Conservation (phyloP, 1,284 basidiomycete species). For the Ustilago loliicola region DNA sequence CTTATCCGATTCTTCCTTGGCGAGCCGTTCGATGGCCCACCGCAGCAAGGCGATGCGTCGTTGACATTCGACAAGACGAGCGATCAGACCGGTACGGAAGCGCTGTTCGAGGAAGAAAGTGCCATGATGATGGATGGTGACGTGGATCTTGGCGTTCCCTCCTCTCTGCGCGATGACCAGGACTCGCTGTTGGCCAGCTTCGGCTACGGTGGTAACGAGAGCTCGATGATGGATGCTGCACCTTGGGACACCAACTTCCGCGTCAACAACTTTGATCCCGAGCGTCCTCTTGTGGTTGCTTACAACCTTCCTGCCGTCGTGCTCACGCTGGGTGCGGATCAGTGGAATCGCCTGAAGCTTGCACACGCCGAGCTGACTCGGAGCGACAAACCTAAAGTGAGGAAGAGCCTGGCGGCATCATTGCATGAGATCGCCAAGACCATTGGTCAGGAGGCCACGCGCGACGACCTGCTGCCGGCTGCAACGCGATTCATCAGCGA, state of each 20-base stretch:
- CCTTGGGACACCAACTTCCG: conserved; percentile 52
- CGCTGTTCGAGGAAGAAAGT: conserved; percentile 44
- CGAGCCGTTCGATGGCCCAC: conserved; percentile 69
- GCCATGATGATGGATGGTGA: conserved; percentile 41
- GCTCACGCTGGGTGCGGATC: conserved; percentile 80
- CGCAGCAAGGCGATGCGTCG: conserved; percentile 48
- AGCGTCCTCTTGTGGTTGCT: conserved; percentile 86
- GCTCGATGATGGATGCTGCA: conserved; percentile 39
- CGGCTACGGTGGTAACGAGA: conserved; percentile 46
- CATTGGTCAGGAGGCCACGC: conserved; percentile 80
- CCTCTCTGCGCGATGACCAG: conserved; percentile 27
- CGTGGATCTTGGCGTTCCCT: conserved; percentile 22
- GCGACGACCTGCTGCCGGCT: conserved; percentile 78
- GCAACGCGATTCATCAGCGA: conserved; percentile 76
- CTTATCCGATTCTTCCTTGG: conserved; percentile 84
- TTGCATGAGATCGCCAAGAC: conserved; percentile 90
- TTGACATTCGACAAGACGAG: conserved; percentile 51
- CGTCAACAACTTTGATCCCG: conserved; percentile 73
- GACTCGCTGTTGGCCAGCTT: conserved; percentile 52
- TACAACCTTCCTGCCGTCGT: conserved; percentile 95
- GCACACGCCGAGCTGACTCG: conserved; percentile 79
- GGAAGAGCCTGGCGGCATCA: conserved; percentile 84
- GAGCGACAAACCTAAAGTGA: conserved; percentile 75
- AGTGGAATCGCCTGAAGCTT: conserved; percentile 83
- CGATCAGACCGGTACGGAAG: conserved; percentile 46